Evolutionary conservation across 768 basidiomycete species (phyloP), one percentile per base, ranked within the genome.

Genomic region (Lentinula edodes): DNA sequence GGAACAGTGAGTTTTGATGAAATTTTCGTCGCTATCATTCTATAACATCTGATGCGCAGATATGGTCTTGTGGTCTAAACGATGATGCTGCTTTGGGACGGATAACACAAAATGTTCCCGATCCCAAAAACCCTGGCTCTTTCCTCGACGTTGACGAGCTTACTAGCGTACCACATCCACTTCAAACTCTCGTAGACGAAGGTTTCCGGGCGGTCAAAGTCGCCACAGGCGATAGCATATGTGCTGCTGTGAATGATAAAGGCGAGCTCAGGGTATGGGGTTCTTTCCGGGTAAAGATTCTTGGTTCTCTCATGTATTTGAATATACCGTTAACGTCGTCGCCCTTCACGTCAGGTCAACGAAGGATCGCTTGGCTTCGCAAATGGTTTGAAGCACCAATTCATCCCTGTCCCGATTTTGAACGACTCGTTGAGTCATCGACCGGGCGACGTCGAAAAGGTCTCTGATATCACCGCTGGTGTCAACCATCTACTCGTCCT

Each of bases 31-130:
- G 4, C 35, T 15, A 45, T 58, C 38, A 42, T 18, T 42, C n/a
- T 39, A 41, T 52, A 35, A 42, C 20, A 6, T 23, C 16, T 28
- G 3, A 18, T 23, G 6, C 15, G 35, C 69, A 92, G 91, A 76
- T 92, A 9, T 93, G 91, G 91, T 86, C 90, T 32, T 91, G 90
- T 68, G 91, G 91, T 43, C 84, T 88, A 32, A 95, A 95, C 69
- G 93, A 95, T 64, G 89, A 94, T 66, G 93, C 91, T 60, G 91
- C 93, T 54, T 81, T 95, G 39, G 93, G 93, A 15, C 85, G 93
- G 53, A 74, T 87, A 58, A 63, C 62, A n/a, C 50, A 82, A 62
- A 71, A 80, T 60, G 72, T 83, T 45, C 79, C 81, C n/a, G 80
- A 84, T 71, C 87, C 88, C 2, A 76, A 85, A 20, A 82, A 86